phyloP scores from a whole-genome alignment of 192 early-diverging fungal genomes.

The Allomyces macrogynus region DNA sequence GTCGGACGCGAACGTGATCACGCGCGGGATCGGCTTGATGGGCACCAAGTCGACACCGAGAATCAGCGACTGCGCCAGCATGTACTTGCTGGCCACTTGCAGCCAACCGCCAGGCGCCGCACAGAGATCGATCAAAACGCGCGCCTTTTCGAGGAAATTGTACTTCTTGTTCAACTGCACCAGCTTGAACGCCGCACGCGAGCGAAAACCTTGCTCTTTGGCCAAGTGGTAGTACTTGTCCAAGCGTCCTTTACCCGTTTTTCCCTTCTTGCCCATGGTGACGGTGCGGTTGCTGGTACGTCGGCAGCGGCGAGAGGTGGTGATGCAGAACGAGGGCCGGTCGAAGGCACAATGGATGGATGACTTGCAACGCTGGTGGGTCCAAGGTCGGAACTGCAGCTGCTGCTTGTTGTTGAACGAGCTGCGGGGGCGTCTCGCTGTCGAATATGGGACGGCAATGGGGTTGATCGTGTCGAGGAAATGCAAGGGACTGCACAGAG shows the following conservation, averaged over 20 bases:
- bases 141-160: conserved; percentile 76
- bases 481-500: too few species aligned
- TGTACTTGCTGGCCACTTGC: conserved; percentile 93
- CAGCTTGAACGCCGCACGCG: conserved; percentile 97
- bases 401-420: too few species aligned
- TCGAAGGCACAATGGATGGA: too few species aligned
- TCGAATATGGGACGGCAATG: too few species aligned
- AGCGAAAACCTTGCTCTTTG: conserved; percentile 97
- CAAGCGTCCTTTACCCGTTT: conserved; percentile 73
- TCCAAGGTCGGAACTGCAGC: too few species aligned
- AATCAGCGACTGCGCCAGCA: conserved; percentile 86
- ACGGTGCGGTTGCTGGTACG: too few species aligned
- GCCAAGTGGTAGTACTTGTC: conserved; percentile 99
- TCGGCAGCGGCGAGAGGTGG: too few species aligned
- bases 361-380: too few species aligned
- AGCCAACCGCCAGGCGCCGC: conserved; percentile 97
- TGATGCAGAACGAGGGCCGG: too few species aligned
- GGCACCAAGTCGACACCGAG: conserved; percentile 87
- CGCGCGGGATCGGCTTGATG: conserved; percentile 88
- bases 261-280: conserved; percentile 31
- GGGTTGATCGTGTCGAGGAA: too few species aligned
- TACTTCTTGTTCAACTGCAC: conserved; percentile 99
- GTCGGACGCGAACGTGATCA: conserved; percentile 89
- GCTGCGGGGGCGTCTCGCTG: too few species aligned
- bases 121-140: conserved; percentile 85